These are phyloP conservation scores for Pyricularia pennisetigena DNA, from an alignment of 2,329 filamentous ascomycete species.

Conservation along the genomic window DNA sequence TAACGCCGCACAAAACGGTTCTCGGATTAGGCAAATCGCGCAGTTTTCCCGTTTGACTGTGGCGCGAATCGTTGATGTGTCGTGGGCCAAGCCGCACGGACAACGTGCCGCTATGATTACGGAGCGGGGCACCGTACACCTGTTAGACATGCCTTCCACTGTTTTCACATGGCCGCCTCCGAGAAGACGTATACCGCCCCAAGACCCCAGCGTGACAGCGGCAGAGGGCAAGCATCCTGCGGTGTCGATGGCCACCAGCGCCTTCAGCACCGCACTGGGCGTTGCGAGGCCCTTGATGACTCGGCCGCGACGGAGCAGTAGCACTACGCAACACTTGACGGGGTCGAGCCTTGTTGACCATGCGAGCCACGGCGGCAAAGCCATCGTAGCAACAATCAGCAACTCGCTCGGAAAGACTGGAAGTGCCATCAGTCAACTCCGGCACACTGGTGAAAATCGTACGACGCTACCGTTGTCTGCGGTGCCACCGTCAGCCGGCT, in stretches of 20 bases:
- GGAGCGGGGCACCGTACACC: conserved; percentile 88
- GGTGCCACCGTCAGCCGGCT: conserved; percentile 44
- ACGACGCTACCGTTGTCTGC: conserved; percentile 54
- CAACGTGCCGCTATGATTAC: conserved; percentile 84
- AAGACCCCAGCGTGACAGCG: conserved; percentile 31
- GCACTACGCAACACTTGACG: conserved; percentile 26
- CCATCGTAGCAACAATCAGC: conserved; percentile 63
- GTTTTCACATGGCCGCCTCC: conserved; percentile 84
- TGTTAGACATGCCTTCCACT: conserved; percentile 75
- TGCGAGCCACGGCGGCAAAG: conserved; percentile 60
- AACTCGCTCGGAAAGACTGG: conserved; percentile 68
- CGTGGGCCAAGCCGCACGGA: conserved; percentile 74
- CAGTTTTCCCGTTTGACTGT: conserved; percentile 88
- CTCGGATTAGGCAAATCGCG: conserved; percentile 71
- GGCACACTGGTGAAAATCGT: conserved; percentile 67
- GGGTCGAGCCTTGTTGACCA: conserved; percentile 43
- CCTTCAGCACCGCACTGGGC: conserved; percentile 60
- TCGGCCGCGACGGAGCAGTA: conserved; percentile 42
- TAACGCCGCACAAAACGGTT: conserved; percentile 35
- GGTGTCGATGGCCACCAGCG: conserved; percentile 60
- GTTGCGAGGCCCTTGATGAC: conserved; percentile 52
- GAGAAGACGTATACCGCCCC: conserved; percentile 35
- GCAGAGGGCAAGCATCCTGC: conserved; percentile 43
- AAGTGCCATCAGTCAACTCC: conserved; percentile 57
- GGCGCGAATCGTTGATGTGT: conserved; percentile 80